phyloP scores from a whole-genome alignment of 2,329 filamentous ascomycete genomes.

The Aspergillus pseudoterreus region DNA sequence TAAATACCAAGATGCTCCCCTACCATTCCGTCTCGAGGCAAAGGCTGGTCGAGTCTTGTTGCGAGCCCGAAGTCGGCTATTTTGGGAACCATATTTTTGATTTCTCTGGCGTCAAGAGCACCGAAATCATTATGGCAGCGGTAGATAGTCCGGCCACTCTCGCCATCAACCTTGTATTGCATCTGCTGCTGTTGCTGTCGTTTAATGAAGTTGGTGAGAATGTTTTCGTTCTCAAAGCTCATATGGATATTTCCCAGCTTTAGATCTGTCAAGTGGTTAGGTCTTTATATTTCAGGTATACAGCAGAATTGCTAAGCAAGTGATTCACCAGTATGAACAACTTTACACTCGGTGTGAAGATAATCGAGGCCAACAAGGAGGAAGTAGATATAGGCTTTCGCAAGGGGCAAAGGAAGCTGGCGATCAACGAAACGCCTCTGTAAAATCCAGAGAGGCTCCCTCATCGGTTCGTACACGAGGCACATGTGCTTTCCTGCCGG shows the following conservation, averaged over 20 bases:
- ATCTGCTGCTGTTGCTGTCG: neutral
- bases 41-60: slow-evolving; percentile 4
- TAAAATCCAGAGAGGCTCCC: slow-evolving; percentile 32
- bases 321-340: slow-evolving; percentile 8
- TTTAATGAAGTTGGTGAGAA: slow-evolving; percentile 20
- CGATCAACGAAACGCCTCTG: slow-evolving; percentile 22
- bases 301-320: neutral
- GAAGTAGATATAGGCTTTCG: slow-evolving; percentile 30
- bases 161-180: no score
- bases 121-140: slow-evolving; percentile 22
- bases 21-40: slow-evolving; percentile 3
- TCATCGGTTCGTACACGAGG: slow-evolving; percentile 32
- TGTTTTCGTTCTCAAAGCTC: slow-evolving; percentile 21
- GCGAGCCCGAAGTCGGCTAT: slow-evolving; percentile 22
- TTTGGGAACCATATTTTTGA: slow-evolving; percentile 17
- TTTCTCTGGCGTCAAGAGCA: slow-evolving; percentile 9
- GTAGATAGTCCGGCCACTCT: neutral
- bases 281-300: no score
- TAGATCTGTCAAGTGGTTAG: slow-evolving; percentile 25
- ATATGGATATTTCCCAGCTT: slow-evolving; percentile 42
- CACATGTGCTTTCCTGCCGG: slow-evolving; percentile 29
- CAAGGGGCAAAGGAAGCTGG: slow-evolving; percentile 22
- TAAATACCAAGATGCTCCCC: slow-evolving; percentile 27
- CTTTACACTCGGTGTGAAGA: slow-evolving; percentile 35
- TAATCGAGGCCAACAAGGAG: slow-evolving; percentile 40